These are phyloP conservation scores for Aspergillus melleus DNA, from an alignment of 2,329 filamentous ascomycete genomes.

Conservation along the genomic window DNA sequence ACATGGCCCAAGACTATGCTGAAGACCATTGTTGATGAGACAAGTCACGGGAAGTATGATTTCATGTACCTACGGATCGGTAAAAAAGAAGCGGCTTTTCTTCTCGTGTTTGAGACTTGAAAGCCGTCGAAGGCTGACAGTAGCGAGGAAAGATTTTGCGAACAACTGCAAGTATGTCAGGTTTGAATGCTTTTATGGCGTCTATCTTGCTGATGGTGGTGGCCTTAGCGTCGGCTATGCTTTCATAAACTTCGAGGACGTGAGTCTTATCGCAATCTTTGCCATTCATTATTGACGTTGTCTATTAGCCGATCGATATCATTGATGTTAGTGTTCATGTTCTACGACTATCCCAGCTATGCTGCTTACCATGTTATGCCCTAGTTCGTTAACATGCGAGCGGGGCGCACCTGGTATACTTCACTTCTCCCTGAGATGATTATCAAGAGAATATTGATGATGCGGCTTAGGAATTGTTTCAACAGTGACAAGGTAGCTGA, in stretches of 20 bases:
- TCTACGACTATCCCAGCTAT: conserved; percentile 4
- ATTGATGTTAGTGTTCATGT: conserved; percentile 26
- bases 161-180: conserved; percentile 76
- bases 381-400: conserved; percentile 70
- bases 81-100: conserved; percentile 23
- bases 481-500: conserved; percentile 83
- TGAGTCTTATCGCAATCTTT: conserved; percentile 44
- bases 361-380: conserved; percentile 25
- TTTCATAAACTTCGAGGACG: conserved; percentile 91
- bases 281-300: conserved; percentile 62
- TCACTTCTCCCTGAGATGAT: conserved; percentile 4
- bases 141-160: conserved; percentile 60
- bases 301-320: not conserved
- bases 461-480: conserved; percentile 67
- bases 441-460: conserved; percentile 1
- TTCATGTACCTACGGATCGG: conserved; percentile 92
- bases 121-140: not conserved
- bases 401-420: conserved; percentile 68
- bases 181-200: not conserved
- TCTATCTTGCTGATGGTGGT: conserved; percentile 4
- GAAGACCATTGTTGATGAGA: conserved; percentile 76
- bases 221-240: conserved; percentile 81
- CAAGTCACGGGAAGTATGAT: conserved; percentile 80
- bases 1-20: conserved; percentile 59
- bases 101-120: not conserved